Conservation (phyloP, 495 filamentous ascomycete species). For the Neurospora sp. region DNA sequence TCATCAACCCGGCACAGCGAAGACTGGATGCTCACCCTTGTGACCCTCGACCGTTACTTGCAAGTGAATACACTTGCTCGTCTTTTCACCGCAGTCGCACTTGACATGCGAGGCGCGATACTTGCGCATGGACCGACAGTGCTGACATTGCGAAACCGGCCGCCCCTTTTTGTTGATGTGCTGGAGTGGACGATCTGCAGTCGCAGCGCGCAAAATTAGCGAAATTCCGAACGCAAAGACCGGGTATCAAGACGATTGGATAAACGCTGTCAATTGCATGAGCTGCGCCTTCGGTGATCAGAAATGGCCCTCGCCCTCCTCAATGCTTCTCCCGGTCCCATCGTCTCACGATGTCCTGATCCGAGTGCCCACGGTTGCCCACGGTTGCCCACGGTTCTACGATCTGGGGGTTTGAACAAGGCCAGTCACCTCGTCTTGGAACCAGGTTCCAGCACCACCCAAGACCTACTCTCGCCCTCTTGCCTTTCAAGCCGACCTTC, state of each 20-base stretch:
- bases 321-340: not conserved
- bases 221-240: not conserved
- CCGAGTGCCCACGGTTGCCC: not conserved
- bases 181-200: conserved; percentile 75
- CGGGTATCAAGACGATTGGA: not conserved
- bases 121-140: conserved; percentile 95
- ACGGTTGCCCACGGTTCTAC: not conserved
- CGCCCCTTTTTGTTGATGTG: conserved; percentile 98
- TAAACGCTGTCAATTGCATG: not conserved
- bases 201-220: conserved; percentile 6
- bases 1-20: conserved; percentile 24
- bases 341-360: not conserved
- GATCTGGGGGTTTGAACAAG: not conserved
- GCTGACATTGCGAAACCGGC: conserved; percentile 94
- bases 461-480: not conserved
- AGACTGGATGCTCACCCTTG: conserved; percentile 35
- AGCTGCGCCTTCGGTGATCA: not conserved
- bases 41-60: conserved; percentile 43
- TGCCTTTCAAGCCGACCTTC: not conserved
- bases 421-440: not conserved
- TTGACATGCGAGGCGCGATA: conserved; percentile 90
- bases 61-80: conserved; percentile 58
- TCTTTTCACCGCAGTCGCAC: conserved; percentile 96
- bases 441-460: not conserved
- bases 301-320: not conserved